Percentiles rank a stretch among this genome's conserved stretches.
Evolutionary conservation across 129 eudicot species (phyloP).

Genomic region (Silybum marianum): DNA sequence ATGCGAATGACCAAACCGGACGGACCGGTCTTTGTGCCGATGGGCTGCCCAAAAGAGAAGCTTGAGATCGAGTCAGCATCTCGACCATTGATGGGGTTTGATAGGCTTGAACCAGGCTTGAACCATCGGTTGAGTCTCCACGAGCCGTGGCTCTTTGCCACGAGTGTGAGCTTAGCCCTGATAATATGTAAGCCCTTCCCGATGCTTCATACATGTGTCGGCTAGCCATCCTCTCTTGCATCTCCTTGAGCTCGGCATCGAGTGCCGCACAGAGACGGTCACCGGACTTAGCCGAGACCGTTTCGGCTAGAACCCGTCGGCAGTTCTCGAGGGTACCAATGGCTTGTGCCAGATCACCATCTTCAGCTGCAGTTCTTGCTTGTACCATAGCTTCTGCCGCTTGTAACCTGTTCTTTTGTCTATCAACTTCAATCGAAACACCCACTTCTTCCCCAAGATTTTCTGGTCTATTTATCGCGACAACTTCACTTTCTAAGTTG

Average conservation of each 20-base stretch:
- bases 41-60: conserved; percentile 64
- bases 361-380: conserved; percentile 70
- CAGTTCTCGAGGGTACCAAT: conserved; percentile 55
- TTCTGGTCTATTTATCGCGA: conserved; percentile 54
- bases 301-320: conserved; percentile 45
- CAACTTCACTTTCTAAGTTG: conserved; percentile 45
- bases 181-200: conserved; percentile 73
- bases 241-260: conserved; percentile 78
- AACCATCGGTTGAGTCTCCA: conserved; percentile 78
- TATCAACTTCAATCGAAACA: conserved; percentile 74
- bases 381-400: conserved; percentile 75
- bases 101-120: conserved; percentile 68
- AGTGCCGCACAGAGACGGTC: conserved; percentile 66
- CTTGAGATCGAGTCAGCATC: conserved; percentile 82
- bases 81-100: conserved; percentile 85
- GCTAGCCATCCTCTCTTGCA: conserved; percentile 86
- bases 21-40: conserved; percentile 50
- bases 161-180: conserved; percentile 91
- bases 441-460: conserved; percentile 30
- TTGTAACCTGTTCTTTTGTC: conserved; percentile 70
- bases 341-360: conserved; percentile 66
- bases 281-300: conserved; percentile 59
- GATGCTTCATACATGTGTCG: conserved; percentile 80
- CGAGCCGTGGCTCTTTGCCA: conserved; percentile 97
- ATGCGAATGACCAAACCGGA: conserved; percentile 54